A percentile compares a stretch with the other conserved stretches of the same genome.
These are phyloP conservation scores for Xerocomellus amylosporus DNA, from an alignment of 768 basidiomycete genomes.

Conservation along the genomic window DNA sequence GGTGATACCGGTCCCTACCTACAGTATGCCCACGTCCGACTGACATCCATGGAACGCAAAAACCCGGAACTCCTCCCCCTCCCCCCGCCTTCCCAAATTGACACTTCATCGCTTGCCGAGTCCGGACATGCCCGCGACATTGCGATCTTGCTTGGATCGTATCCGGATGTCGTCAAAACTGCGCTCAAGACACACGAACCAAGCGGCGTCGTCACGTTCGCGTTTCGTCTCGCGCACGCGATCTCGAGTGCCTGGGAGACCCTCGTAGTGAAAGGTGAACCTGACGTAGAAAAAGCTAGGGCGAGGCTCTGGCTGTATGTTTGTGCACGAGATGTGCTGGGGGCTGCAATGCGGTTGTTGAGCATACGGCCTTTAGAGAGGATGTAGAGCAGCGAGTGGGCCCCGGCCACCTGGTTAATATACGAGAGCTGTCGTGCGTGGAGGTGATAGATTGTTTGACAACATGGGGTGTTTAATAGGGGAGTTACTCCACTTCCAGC, in stretches of 20 bases:
- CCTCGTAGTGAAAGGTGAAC: constrained; percentile 81
- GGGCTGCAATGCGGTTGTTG: constrained; percentile 79
- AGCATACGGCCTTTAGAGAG: constrained; percentile 88
- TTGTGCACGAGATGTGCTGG: constrained; percentile 87
- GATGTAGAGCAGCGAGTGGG: constrained; percentile 57
- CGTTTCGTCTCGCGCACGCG: constrained; percentile 81
- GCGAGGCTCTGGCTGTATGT: constrained; percentile 90
- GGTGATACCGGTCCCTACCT: constrained; percentile 96
- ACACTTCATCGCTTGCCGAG: constrained; percentile 62
- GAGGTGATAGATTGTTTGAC: no score
- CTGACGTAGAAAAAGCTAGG: constrained; percentile 68
- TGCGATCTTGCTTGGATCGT: constrained; percentile 79
- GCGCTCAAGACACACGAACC: constrained; percentile 87
- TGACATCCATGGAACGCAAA: constrained; percentile 88
- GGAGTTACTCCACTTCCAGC: no score
- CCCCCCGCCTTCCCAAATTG: constrained; percentile 64
- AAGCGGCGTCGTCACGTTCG: constrained; percentile 86
- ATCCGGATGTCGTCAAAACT: constrained; percentile 87
- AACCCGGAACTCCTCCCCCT: constrained; percentile 84
- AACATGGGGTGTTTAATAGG: no score
- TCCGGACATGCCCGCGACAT: constrained; percentile 80
- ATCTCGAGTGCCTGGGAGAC: constrained; percentile 93
- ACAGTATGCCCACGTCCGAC: constrained; percentile 93
- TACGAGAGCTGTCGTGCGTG: no score
- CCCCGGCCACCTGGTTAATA: no score